phyloP scores from a whole-genome alignment of 148 eudicot genomes.

The Mesembryanthemum crystallinum region DNA sequence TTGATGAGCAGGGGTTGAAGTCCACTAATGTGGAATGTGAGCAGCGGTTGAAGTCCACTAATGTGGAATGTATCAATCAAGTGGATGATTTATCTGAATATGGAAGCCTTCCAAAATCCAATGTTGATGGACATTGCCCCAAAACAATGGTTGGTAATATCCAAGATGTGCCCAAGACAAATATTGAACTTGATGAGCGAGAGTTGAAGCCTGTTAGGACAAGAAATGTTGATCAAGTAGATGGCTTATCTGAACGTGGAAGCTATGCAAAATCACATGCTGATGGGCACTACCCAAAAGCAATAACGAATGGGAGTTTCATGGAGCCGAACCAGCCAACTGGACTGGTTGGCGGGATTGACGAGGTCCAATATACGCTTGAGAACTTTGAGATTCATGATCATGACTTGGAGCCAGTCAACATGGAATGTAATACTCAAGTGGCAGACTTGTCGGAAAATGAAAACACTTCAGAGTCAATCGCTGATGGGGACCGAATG shows the following conservation, averaged over 20 bases:
- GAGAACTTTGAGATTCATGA: slow-evolving; percentile 28
- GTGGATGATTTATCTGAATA: slow-evolving; percentile 22
- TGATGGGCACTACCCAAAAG: slow-evolving; percentile 4
- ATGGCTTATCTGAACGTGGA: slow-evolving; percentile 9
- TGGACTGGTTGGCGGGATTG: slow-evolving; percentile 26
- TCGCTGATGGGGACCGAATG: slow-evolving; percentile 23
- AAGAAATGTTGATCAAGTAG: slow-evolving; percentile 4
- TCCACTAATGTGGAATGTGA: slow-evolving; percentile 18
- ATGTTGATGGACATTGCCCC: slow-evolving; percentile 6
- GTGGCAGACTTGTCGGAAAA: slow-evolving; percentile 24
- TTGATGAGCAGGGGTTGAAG: slow-evolving; percentile 24
- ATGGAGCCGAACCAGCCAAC: slow-evolving; percentile 22
- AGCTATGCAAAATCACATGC: slow-evolving; percentile 6
- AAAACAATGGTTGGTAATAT: slow-evolving; percentile 3
- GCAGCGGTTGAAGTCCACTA: slow-evolving; percentile 22
- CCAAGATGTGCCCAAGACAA: background rate
- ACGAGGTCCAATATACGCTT: slow-evolving; percentile 33
- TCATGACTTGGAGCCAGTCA: slow-evolving; percentile 23
- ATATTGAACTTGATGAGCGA: slow-evolving; percentile 3
- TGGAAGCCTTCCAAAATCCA: slow-evolving; percentile 19
- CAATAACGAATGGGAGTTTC: background rate
- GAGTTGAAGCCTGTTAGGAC: slow-evolving; percentile 1
- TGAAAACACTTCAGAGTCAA: slow-evolving; percentile 23
- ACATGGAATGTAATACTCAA: slow-evolving; percentile 22
- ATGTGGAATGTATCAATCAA: slow-evolving; percentile 24